Evolutionary conservation across 257 asterid genomes (phyloP), one percentile per base, ranked within the genome.

Genomic region (Mentha longifolia): DNA sequence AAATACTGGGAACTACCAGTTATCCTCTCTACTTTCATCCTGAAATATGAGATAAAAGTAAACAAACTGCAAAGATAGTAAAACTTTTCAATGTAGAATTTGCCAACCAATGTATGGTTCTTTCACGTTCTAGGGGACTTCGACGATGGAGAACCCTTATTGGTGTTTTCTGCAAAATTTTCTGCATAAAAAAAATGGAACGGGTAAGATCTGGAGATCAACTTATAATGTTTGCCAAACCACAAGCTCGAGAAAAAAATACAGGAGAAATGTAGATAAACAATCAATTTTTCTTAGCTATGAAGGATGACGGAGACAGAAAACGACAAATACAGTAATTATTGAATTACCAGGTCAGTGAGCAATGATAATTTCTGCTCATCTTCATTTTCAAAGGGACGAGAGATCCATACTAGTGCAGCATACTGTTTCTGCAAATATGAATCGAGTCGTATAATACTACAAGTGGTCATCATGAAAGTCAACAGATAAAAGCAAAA

Each of bases 111-210:
- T 94, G 96, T 76, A 94, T 83, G 73, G 80, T 78, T 81, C 73
- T 89, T 78, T 86, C 96, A 41, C 98, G 95, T 77, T 77, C 92
- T 84, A 91, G 74, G 51, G 99, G 97, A 75, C 99, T 94, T 81
- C 99, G 87, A 65, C 98, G 97, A 67, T 94, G 99, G 65, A 94
- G 97, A 81, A 94, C 99, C 77, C 99, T 94, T 70, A 89, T 39
- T 35, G 99, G 99, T n/a, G 99, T 94, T 71, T 85, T 94, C 88
- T 94, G 99, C 79, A 80, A 22, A 62, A 91, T 85, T 84, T 84
- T 65, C 98, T 94, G 89, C 71, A 76, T 62, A 74, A 52, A 69
- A 52, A 52, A 78, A 74, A 73, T 61, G 41, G 60, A 74, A 70
- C 41, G 13, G 9, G 49, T 71, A 15, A 70, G 37, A 57, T 46